Percentiles rank a stretch among this genome's conserved stretches.
Evolutionary conservation across 208 protist species (phyloP).

Genomic region (Leishmania guyanensis): DNA sequence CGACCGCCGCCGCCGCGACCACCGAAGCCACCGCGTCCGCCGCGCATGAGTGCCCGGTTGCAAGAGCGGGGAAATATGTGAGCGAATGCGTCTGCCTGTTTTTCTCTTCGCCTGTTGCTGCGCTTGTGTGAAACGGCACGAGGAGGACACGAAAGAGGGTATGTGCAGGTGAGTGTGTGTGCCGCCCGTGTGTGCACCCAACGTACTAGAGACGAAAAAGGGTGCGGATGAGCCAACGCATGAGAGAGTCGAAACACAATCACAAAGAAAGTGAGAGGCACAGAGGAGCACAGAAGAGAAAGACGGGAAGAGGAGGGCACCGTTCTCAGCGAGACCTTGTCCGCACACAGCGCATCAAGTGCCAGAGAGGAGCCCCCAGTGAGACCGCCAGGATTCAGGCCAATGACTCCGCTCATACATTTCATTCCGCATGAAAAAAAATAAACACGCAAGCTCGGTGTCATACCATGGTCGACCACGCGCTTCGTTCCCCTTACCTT

Average conservation of each 20-base stretch:
- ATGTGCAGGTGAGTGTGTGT: background rate
- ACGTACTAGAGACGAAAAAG: background rate
- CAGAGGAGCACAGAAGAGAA: background rate
- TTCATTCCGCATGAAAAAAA: background rate
- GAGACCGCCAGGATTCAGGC: background rate
- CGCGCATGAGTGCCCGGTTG: slow-evolving; percentile 24
- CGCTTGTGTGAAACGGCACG: background rate
- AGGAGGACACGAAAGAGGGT: background rate
- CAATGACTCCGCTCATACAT: too few relatives aligned
- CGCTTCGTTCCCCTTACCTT: background rate
- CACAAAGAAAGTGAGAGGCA: background rate
- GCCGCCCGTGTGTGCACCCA: slow-evolving; percentile 7
- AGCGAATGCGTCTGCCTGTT: background rate
- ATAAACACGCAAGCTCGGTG: background rate
- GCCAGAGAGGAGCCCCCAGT: background rate
- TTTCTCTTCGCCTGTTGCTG: background rate
- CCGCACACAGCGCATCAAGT: background rate
- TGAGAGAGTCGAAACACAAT: background rate
- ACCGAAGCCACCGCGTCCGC: slow-evolving; percentile 29
- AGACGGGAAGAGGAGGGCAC: too few relatives aligned
- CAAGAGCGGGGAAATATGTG: slow-evolving; percentile 9
- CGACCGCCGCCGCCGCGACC: slow-evolving; percentile 46
- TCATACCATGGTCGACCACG: background rate
- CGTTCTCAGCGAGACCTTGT: background rate
- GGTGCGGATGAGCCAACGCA: background rate